A percentile compares a stretch with the other conserved stretches of the same genome.
These are phyloP conservation scores for Diaporthe sp. DNA, from an alignment of 2,329 filamentous ascomycete genomes.

Conservation along the genomic window DNA sequence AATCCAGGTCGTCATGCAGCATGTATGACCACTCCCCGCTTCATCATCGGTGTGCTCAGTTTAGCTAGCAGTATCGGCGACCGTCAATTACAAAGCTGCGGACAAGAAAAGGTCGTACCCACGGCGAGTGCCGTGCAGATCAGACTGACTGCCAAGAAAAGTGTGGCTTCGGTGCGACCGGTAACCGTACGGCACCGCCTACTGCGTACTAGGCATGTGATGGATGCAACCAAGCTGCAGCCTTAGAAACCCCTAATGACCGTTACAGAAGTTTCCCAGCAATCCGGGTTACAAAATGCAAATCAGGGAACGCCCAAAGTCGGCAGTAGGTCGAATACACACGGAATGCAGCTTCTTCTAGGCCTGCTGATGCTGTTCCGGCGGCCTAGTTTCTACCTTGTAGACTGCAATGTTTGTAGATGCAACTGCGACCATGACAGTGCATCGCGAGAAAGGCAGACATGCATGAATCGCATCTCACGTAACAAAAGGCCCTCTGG, in stretches of 20 bases:
- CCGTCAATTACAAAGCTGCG: background rate
- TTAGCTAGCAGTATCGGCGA: background rate
- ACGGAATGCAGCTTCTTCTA: background rate
- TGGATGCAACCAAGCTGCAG: background rate
- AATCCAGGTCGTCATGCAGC: no score
- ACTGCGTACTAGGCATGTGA: background rate
- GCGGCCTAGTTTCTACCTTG: background rate
- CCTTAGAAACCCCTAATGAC: background rate
- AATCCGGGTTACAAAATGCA: background rate
- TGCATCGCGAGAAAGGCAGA: no score
- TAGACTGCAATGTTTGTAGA: no score
- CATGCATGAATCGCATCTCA: background rate
- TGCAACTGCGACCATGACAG: background rate
- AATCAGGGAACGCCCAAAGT: background rate
- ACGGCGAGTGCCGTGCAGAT: conserved; percentile 19
- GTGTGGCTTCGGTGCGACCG: conserved; percentile 16
- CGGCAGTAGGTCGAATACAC: background rate
- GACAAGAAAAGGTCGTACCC: background rate
- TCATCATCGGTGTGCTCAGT: background rate
- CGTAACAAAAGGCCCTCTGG: background rate
- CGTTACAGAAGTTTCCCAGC: background rate
- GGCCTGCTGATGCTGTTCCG: background rate
- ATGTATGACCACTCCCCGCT: background rate
- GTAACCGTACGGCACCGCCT: conserved; percentile 4
- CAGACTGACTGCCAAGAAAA: background rate